Evolutionary conservation across 139 green algal species (phyloP).

Genomic region (Ettlia oleoabundans): DNA sequence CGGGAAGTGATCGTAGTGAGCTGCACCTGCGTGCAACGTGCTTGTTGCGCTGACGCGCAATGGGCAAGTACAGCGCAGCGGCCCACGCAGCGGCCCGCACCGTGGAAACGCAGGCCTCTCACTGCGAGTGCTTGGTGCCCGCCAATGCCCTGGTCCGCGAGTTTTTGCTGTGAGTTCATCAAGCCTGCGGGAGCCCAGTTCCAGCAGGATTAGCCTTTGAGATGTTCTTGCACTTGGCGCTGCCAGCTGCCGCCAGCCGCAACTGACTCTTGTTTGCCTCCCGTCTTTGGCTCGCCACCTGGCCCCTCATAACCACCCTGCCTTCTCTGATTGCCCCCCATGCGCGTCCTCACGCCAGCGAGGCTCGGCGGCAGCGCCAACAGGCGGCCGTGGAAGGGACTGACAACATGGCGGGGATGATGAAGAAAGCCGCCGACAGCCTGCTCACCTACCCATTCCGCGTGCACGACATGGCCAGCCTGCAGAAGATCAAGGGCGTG

Average conservation of each 20-base stretch:
- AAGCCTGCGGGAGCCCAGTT: too few relatives aligned
- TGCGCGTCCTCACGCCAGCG: constrained; percentile 5
- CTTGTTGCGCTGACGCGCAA: too few relatives aligned
- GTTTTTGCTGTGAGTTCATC: constrained; percentile 38
- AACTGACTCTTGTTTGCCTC: neutral
- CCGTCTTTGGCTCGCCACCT: neutral
- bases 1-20: too few relatives aligned
- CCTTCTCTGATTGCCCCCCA: neutral
- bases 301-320: too few relatives aligned
- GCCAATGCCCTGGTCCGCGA: constrained; percentile 29
- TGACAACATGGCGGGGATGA: constrained; percentile 5
- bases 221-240: too few relatives aligned
- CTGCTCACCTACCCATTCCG: constrained; percentile 23
- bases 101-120: neutral
- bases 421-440: constrained; percentile 22
- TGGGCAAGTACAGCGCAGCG: neutral
- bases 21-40: too few relatives aligned
- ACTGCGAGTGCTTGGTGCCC: neutral
- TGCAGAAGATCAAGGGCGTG: constrained; percentile 25
- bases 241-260: neutral
- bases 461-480: constrained; percentile 24
- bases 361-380: neutral
- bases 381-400: too few relatives aligned
- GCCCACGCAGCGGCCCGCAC: neutral
- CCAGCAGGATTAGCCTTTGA: too few relatives aligned